Evolutionary conservation across 1,284 basidiomycete genomes (phyloP), one percentile per base, ranked within the genome.

Genomic region (Somion occarium): DNA sequence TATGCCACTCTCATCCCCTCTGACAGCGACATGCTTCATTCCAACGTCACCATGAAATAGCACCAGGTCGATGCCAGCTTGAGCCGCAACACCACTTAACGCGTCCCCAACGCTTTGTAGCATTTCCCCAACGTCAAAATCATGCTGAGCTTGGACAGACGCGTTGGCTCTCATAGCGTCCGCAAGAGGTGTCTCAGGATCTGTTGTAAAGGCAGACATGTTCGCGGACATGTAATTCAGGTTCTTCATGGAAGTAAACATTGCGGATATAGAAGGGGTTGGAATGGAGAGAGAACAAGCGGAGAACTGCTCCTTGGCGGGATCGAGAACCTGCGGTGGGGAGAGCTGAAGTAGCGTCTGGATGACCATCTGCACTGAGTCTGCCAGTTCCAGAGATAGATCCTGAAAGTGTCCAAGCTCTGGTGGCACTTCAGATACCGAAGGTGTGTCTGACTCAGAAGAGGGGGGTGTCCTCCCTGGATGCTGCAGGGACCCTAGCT

Each of bases 181-280:
- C 23, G 52, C 49, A 38, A 41, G 52, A 30, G 46, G 27, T 7
- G 54, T 26, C 9, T 52, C 55, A n/a, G 56, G 49, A 26, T 62
- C 60, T 3, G 58, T 41, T 22, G 56, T 57, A 41, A 65, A 57
- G 2, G 57, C 56, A 2, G 63, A 54, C 79, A 89, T 83, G 64
- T 94, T 89, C 12, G 89, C 88, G 1, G 89, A 89, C 59, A 95
- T 80, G 63, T 91, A 95, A 65, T 94, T 95, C 56, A 96, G 79
- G 56, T 88, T 89, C 69, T 91, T 91, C 88, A 95, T 90, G 25
- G 86, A 81, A 3, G 90, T 90, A 63, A 95, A 80, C 64, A 96
- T 78, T 20, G 91, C 89, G n/a, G 89, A 87, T 65, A 96, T 76
- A 53, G 86, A 91, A 1, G 92, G 82, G 0, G 88, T 89, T 2